Evolutionary conservation across 2,329 filamentous ascomycete species (phyloP).

Genomic region (Curvularia spicifera): DNA sequence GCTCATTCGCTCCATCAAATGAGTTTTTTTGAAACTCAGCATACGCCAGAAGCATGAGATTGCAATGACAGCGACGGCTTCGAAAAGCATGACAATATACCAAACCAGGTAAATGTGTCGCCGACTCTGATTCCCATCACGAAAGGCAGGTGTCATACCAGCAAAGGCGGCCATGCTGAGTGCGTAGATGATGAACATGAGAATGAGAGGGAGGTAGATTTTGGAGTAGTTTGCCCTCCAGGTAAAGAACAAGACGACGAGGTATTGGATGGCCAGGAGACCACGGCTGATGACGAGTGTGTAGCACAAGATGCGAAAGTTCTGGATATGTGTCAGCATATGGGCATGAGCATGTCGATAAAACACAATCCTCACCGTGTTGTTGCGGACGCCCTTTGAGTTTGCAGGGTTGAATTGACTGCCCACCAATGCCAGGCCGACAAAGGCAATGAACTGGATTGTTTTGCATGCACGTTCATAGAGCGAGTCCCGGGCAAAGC

Average conservation of each 20-base stretch:
- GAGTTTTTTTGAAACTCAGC: constrained; percentile 67
- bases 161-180: constrained; percentile 38
- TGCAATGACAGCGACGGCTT: constrained; percentile 60
- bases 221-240: constrained; percentile 39
- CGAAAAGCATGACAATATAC: constrained; percentile 57
- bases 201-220: constrained; percentile 42
- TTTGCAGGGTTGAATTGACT: constrained; percentile 44
- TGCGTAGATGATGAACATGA: constrained; percentile 42
- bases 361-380: constrained; percentile 31
- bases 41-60: constrained; percentile 63
- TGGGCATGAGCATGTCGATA: background rate
- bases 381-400: constrained; percentile 30
- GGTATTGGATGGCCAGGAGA: constrained; percentile 43
- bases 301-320: constrained; percentile 47
- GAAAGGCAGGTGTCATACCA: constrained; percentile 46
- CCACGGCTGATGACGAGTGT: constrained; percentile 44
- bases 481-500: constrained; percentile 48
- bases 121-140: constrained; percentile 17
- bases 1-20: constrained; percentile 68
- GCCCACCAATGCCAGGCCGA: constrained; percentile 47
- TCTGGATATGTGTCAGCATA: constrained; percentile 28
- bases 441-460: constrained; percentile 48
- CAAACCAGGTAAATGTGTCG: constrained; percentile 43
- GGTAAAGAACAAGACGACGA: constrained; percentile 44
- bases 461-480: constrained; percentile 50